Evolutionary conservation across 2,329 filamentous ascomycete genomes (phyloP).

Genomic region (Talaromyces sp.): DNA sequence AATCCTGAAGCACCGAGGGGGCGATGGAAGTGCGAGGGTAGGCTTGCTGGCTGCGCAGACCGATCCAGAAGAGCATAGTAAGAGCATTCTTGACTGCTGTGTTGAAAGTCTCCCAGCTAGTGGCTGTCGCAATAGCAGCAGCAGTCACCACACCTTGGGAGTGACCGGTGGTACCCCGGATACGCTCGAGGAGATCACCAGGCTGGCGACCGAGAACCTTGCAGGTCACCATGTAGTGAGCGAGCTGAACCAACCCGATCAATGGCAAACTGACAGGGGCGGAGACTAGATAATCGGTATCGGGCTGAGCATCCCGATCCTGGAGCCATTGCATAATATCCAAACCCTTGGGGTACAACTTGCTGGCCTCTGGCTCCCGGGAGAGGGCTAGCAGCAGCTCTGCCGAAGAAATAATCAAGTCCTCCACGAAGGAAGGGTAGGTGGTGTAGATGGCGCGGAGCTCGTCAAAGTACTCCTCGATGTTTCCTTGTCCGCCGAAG

Average conservation of each 20-base stretch:
- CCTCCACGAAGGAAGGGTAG: constrained; percentile 87
- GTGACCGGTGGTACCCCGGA: constrained; percentile 90
- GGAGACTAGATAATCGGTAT: constrained; percentile 91
- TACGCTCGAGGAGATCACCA: constrained; percentile 79
- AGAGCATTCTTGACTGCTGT: constrained; percentile 78
- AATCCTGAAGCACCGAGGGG: constrained; percentile 88
- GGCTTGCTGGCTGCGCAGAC: constrained; percentile 92
- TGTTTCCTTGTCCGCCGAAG: constrained; percentile 96
- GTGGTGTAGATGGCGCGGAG: constrained; percentile 87
- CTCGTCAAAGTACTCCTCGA: constrained; percentile 99
- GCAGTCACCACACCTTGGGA: constrained; percentile 96
- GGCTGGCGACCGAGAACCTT: constrained; percentile 87
- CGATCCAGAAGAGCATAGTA: constrained; percentile 98
- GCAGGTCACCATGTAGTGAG: constrained; percentile 93
- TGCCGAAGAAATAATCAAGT: constrained; percentile 78
- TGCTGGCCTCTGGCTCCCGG: constrained; percentile 81
- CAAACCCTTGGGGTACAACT: constrained; percentile 95
- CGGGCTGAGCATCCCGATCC: constrained; percentile 84
- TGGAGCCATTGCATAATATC: constrained; percentile 94
- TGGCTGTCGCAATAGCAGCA: constrained; percentile 84
- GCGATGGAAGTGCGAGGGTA: constrained; percentile 94
- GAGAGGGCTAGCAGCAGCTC: constrained; percentile 85
- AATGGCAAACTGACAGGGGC: constrained; percentile 94
- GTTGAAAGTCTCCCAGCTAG: constrained; percentile 90
- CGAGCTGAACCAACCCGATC: constrained; percentile 93